Evolutionary conservation across 345 rosid genomes (phyloP).

Genomic region (Eucalyptus sp.): DNA sequence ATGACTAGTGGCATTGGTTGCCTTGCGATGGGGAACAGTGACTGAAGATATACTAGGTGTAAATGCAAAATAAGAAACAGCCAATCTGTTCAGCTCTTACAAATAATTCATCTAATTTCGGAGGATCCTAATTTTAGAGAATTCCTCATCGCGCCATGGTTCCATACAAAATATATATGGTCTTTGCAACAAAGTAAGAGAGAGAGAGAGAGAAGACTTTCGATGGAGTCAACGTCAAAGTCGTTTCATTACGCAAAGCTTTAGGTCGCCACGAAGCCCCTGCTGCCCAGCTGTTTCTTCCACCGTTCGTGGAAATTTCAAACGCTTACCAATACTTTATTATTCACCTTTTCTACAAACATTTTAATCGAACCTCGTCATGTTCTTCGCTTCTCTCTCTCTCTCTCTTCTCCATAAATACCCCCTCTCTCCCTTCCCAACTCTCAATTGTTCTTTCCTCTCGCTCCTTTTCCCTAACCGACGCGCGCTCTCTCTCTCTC

Average conservation of each 20-base stretch:
- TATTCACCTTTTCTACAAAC: neutral
- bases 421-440: neutral
- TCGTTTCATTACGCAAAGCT: neutral
- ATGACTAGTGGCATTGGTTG: neutral
- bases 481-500: neutral
- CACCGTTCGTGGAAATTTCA: slow-evolving; percentile 32
- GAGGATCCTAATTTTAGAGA: neutral
- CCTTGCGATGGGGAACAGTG: neutral
- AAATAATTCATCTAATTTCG: neutral
- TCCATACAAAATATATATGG: neutral
- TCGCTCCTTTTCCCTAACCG: neutral
- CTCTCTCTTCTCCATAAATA: neutral
- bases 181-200: neutral
- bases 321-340: neutral
- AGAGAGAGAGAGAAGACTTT: slow-evolving; percentile 5
- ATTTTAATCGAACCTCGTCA: neutral
- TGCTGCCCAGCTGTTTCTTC: slow-evolving; percentile 18
- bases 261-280: neutral
- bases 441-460: neutral
- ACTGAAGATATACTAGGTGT: neutral
- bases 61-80: neutral
- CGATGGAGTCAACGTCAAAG: slow-evolving; percentile 25
- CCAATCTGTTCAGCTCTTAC: neutral
- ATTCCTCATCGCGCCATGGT: neutral
- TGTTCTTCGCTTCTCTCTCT: neutral